phyloP scores from a whole-genome alignment of 148 eudicot species.

The Cornus controversa region DNA sequence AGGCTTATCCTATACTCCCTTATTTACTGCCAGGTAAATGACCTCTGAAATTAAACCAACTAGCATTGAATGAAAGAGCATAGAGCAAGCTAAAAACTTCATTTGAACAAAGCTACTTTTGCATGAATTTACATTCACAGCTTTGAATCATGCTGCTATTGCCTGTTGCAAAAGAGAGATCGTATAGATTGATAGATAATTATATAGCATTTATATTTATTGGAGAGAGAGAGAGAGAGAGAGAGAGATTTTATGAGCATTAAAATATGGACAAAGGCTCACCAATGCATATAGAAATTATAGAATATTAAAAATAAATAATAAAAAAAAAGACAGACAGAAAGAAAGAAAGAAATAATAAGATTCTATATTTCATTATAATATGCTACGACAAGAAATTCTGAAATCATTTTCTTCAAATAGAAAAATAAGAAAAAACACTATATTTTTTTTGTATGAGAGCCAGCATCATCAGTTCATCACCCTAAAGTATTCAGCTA shows the following conservation, averaged over 20 bases:
- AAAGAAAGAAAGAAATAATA: neutral
- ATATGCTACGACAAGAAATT: neutral
- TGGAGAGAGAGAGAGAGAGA: neutral
- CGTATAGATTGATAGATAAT: no score
- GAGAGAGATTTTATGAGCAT: neutral
- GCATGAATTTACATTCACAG: neutral
- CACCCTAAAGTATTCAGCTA: constrained; percentile 8
- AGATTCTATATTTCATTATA: neutral
- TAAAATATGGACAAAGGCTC: neutral
- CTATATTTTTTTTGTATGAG: constrained; percentile 4
- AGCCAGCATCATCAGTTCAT: neutral
- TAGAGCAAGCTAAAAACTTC: neutral
- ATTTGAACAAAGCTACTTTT: neutral
- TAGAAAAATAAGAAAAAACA: neutral
- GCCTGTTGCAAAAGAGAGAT: no score
- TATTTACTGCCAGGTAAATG: neutral
- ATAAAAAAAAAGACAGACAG: no score
- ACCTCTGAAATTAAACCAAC: neutral
- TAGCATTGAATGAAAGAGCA: neutral
- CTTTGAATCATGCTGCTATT: neutral
- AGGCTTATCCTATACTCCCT: neutral
- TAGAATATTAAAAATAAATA: no score
- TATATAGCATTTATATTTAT: no score
- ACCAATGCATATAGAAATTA: neutral
- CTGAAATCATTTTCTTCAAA: neutral